Percentiles rank a stretch among this genome's conserved stretches.
These are phyloP conservation scores for Arthrobotrys pseudoclavata DNA, from an alignment of 2,329 filamentous ascomycete species.

Conservation along the genomic window DNA sequence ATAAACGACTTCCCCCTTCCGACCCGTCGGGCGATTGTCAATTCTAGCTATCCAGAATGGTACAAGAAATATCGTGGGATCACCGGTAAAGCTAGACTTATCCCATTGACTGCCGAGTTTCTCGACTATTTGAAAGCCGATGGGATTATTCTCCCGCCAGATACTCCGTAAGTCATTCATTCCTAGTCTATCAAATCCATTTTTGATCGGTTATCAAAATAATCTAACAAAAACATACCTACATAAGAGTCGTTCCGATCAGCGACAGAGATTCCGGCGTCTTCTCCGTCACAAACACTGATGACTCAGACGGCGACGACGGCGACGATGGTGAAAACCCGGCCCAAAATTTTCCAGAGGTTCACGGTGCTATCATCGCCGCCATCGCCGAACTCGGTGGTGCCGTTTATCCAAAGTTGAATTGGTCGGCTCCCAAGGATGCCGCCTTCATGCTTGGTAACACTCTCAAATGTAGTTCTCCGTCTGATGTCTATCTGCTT, in stretches of 20 bases:
- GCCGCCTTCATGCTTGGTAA: conserved; percentile 92
- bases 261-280: conserved; percentile 52
- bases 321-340: conserved; percentile 66
- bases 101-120: conserved; percentile 81
- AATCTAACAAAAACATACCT: not conserved
- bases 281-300: conserved; percentile 43
- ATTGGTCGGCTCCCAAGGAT: conserved; percentile 97
- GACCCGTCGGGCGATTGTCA: conserved; percentile 86
- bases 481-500: conserved; percentile 93
- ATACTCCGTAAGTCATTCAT: conserved; percentile 67
- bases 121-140: conserved; percentile 90
- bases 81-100: conserved; percentile 86
- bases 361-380: conserved; percentile 81
- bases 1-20: conserved; percentile 78
- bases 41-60: conserved; percentile 96
- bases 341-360: conserved; percentile 75
- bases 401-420: conserved; percentile 89
- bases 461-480: conserved; percentile 87
- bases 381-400: conserved; percentile 86
- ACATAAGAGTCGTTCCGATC: conserved; percentile 31
- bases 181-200: not conserved
- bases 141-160: conserved; percentile 87
- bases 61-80: conserved; percentile 84
- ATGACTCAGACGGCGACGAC: conserved; percentile 62
- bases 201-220: no score